A percentile compares a stretch with the other conserved stretches of the same genome.
These are phyloP conservation scores for Elaeis oleifera DNA, from an alignment of 202 grass and related monocot species.

Conservation along the genomic window DNA sequence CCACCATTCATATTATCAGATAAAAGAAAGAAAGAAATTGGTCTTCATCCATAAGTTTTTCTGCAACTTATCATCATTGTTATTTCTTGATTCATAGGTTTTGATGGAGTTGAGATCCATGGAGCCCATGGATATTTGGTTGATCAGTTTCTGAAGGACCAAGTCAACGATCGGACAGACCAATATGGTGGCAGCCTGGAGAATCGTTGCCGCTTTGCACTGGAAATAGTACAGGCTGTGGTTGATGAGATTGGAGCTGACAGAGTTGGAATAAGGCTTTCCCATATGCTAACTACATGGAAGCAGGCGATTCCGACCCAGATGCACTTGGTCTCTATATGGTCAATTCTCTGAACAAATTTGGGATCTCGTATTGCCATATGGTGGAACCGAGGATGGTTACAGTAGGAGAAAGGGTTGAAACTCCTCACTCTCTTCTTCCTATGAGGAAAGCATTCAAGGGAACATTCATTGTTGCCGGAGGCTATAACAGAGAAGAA, in stretches of 20 bases:
- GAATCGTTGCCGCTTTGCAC: constrained; percentile 60
- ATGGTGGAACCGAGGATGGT: constrained; percentile 68
- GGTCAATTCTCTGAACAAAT: constrained; percentile 45
- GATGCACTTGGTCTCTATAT: constrained; percentile 55
- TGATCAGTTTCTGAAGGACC: constrained; percentile 77
- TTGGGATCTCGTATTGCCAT: constrained; percentile 49
- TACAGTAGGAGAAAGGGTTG: constrained; percentile 34
- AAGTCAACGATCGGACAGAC: constrained; percentile 61
- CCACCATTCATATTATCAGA: too few species aligned
- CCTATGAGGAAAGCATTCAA: constrained; percentile 53
- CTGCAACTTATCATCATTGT: background rate
- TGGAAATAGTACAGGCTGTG: constrained; percentile 60
- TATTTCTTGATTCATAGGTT: constrained; percentile 31
- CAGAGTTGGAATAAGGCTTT: constrained; percentile 61
- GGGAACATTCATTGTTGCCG: constrained; percentile 53
- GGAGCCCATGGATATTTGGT: constrained; percentile 71
- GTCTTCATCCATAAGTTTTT: too few species aligned
- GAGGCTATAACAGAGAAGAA: constrained; percentile 53
- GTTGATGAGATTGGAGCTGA: constrained; percentile 69
- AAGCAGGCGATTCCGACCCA: constrained; percentile 43
- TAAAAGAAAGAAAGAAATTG: too few species aligned
- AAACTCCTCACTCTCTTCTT: constrained; percentile 49
- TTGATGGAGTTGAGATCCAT: constrained; percentile 89
- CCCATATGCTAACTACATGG: constrained; percentile 45
- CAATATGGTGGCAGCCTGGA: constrained; percentile 61